Conservation (phyloP, 345 rosid species). For the Viola odorata region DNA sequence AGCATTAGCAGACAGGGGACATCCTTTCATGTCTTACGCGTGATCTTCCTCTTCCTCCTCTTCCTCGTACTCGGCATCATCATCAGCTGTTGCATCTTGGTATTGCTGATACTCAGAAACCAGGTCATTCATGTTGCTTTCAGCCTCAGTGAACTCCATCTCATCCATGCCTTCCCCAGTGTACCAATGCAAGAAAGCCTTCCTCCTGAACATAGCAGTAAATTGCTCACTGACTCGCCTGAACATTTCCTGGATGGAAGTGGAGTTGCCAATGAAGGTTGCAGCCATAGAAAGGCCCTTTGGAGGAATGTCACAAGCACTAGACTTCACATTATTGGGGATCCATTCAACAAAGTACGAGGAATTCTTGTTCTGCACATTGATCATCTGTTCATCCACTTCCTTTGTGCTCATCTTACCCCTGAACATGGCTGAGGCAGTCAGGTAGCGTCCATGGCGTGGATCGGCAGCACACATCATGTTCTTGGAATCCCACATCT, state of each 20-base stretch:
- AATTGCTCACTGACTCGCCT: slow-evolving; percentile 22
- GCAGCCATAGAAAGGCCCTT: slow-evolving; percentile 14
- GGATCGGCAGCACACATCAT: slow-evolving; percentile 25
- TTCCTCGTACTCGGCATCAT: slow-evolving; percentile 15
- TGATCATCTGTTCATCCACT: slow-evolving; percentile 23
- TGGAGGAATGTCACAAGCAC: slow-evolving; percentile 19
- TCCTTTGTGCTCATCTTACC: slow-evolving; percentile 26
- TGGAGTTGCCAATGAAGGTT: slow-evolving; percentile 22
- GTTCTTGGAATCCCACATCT: slow-evolving; percentile 25
- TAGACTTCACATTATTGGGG: slow-evolving; percentile 22
- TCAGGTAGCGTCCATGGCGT: slow-evolving; percentile 18
- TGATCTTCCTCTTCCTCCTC: slow-evolving; percentile 18
- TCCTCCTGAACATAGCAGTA: slow-evolving; percentile 23
- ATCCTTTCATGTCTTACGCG: neutral
- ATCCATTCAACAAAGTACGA: slow-evolving; percentile 23
- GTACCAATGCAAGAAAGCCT: slow-evolving; percentile 25
- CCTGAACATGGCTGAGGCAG: slow-evolving; percentile 25
- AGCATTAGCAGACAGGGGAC: neutral
- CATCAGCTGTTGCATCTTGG: slow-evolving; percentile 22
- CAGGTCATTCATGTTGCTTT: slow-evolving; percentile 23
- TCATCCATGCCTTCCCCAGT: slow-evolving; percentile 23
- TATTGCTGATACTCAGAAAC: slow-evolving; percentile 22
- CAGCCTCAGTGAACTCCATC: slow-evolving; percentile 21
- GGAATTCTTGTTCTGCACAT: slow-evolving; percentile 22
- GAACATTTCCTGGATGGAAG: slow-evolving; percentile 24